Percentiles rank a stretch among this genome's conserved stretches.
phyloP scores from a whole-genome alignment of 768 basidiomycete species.

The Mycena venus region DNA sequence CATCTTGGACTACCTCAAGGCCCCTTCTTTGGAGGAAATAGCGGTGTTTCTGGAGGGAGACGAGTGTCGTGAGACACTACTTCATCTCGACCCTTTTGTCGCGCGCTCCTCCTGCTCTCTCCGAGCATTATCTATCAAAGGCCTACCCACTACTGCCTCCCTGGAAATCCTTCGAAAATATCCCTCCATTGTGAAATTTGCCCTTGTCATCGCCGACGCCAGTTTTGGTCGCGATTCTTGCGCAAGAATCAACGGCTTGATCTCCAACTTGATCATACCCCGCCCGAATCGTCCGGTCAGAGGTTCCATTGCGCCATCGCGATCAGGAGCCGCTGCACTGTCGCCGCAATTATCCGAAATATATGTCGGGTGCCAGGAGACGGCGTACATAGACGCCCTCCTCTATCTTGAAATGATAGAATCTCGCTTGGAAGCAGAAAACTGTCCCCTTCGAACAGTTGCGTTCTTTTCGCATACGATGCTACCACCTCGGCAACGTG shows the following conservation, averaged over 20 bases:
- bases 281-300: no score
- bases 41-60: background rate
- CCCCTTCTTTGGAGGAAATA: background rate
- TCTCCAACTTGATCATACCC: background rate
- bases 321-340: background rate
- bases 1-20: background rate
- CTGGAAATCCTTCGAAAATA: background rate
- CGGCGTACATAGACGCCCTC: background rate
- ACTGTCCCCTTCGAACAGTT: background rate
- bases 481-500: background rate
- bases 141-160: background rate
- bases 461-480: background rate
- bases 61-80: background rate
- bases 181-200: background rate
- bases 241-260: background rate
- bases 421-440: no score
- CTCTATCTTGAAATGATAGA: background rate
- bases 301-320: no score
- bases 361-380: background rate
- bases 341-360: background rate
- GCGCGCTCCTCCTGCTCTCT: background rate
- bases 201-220: background rate
- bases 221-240: background rate
- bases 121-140: background rate
- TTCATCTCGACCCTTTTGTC: background rate